phyloP scores from a whole-genome alignment of 495 filamentous ascomycete species.

The Penicillium ochrochloron region DNA sequence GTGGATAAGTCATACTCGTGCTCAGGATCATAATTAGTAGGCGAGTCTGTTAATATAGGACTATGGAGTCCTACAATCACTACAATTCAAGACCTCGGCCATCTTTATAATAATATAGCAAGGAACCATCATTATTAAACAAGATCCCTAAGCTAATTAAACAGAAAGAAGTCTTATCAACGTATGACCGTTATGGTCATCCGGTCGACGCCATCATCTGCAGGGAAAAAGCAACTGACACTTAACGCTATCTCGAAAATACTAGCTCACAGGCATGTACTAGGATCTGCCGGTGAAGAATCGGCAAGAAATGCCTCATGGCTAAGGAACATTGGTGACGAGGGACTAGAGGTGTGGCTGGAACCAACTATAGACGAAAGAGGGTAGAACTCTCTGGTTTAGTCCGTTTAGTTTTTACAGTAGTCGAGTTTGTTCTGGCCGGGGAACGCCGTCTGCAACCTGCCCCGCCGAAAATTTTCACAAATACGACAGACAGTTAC shows the following conservation, averaged over 20 bases:
- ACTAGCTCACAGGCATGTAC: neutral
- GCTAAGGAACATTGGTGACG: neutral
- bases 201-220: neutral
- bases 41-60: no score
- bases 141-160: no score
- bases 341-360: neutral
- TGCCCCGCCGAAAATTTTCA: conserved; percentile 37
- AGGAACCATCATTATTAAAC: no score
- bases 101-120: neutral
- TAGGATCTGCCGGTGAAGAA: conserved; percentile 6
- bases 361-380: conserved; percentile 11
- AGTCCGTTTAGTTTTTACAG: neutral
- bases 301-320: conserved; percentile 27
- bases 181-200: neutral
- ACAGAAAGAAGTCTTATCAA: no score
- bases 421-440: neutral
- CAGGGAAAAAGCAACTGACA: neutral
- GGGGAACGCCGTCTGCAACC: conserved; percentile 9
- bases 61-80: neutral
- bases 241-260: neutral
- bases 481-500: neutral
- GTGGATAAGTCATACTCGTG: no score
- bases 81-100: neutral
- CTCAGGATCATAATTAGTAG: no score
- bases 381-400: conserved; percentile 6